Conservation (phyloP, 805 yeast genomes). For the Pichia exigua region DNA sequence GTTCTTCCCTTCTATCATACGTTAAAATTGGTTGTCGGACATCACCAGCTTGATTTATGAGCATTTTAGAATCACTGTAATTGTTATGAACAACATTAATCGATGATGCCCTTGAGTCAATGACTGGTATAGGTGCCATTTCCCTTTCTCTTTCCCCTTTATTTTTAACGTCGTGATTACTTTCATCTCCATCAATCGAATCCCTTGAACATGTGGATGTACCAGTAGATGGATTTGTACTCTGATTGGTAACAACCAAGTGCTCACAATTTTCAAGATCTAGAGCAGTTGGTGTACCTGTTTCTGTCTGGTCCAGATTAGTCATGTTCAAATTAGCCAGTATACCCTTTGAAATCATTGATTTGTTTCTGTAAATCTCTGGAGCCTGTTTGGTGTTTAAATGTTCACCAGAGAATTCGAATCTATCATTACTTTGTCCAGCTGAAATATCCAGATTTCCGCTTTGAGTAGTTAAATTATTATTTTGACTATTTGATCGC, state of each 20-base stretch:
- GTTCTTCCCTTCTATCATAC: constrained; percentile 35
- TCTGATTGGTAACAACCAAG: constrained; percentile 3
- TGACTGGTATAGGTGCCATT: constrained; percentile 4
- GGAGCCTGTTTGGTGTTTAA: constrained; percentile 1
- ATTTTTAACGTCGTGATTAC: background rate
- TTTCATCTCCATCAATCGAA: background rate
- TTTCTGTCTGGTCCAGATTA: background rate
- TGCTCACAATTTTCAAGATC: background rate
- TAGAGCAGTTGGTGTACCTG: constrained; percentile 4
- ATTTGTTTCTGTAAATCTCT: constrained; percentile 1
- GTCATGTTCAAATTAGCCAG: background rate
- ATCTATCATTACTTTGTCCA: background rate
- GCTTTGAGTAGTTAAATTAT: background rate
- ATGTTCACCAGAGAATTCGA: constrained; percentile 10
- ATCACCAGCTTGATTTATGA: background rate
- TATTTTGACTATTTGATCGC: background rate
- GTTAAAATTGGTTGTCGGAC: constrained; percentile 4
- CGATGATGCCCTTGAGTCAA: background rate
- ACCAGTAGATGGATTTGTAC: background rate
- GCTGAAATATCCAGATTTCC: background rate
- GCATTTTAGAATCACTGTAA: background rate
- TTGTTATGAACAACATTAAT: background rate
- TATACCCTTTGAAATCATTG: constrained; percentile 1
- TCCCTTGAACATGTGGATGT: background rate
- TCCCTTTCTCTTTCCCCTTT: background rate